Evolutionary conservation across 495 filamentous ascomycete species (phyloP).

Genomic region (Neurospora pannonica): DNA sequence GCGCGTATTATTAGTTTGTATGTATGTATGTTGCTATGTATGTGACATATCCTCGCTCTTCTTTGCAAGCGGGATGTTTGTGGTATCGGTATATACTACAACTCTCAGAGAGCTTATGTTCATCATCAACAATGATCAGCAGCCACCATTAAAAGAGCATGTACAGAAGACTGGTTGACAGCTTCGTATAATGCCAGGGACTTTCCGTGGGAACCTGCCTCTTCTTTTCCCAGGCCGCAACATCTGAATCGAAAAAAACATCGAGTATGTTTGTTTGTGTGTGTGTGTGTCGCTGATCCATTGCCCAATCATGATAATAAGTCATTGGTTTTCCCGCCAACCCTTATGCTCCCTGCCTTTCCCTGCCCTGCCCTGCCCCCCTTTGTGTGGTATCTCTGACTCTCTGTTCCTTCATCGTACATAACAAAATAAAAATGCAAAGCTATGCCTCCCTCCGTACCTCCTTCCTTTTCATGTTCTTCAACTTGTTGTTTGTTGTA

Average conservation of each 20-base stretch:
- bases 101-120: not conserved
- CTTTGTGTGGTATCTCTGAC: not conserved
- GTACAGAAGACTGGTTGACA: not conserved
- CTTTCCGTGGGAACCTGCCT: not conserved
- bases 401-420: not conserved
- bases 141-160: not conserved
- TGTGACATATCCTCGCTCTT: not conserved
- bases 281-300: not conserved
- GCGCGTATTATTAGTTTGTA: not conserved
- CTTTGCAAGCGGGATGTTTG: not conserved
- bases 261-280: not conserved
- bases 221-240: not conserved
- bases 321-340: not conserved
- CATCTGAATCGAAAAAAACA: not conserved
- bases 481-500: not conserved
- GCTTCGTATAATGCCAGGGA: not conserved
- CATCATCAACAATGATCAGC: not conserved
- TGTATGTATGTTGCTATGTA: not conserved
- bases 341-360: not conserved
- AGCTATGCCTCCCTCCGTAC: not conserved
- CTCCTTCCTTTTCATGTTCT: not conserved
- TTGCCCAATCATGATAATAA: not conserved
- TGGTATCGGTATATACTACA: not conserved
- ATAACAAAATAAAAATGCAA: not conserved
- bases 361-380: not conserved